Evolutionary conservation across 352 stramenopile genomes (phyloP), one percentile per base, ranked within the genome.

Genomic region (Phytophthora hybrid): DNA sequence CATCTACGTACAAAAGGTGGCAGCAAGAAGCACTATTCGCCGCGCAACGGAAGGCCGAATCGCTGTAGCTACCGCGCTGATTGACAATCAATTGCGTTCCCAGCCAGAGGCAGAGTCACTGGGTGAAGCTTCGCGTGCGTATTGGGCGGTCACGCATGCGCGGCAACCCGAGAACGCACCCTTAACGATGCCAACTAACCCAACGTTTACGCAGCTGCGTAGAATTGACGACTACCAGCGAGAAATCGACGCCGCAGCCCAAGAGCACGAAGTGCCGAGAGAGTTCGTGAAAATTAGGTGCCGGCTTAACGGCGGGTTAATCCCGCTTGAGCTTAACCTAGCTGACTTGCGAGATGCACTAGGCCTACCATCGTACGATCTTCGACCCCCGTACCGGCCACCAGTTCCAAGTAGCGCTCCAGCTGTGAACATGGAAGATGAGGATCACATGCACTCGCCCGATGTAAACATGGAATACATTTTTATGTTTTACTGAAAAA

Each of bases 1-100:
- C 18, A 57, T 57, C 26, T 65, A 65, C 10, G 29, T 57, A 41
- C 37, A 49, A 11, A 18, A 47, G 55, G 29, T 60, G 31, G 6
- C 16, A n/a, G 5, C 54, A 18, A n/a, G 7, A 31, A 57, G 13
- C 1, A 32, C 44, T 10, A 57, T 47, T 34, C 29, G 59, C 9
- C 14, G 44, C 13, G 59, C 59, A 32, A 65, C 59, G 2, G 44
- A 41, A 57, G 26, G 56, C 5, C 6, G 37, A 10, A 39, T 39
- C 21, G 44, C 26, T 47, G 41, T 44, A 1, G 46, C 59, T 47
- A 21, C 26, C 9, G 23, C 29, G 14, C 44, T 57, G 4, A 57
- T 65, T 14, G 44, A 49, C 16, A 16, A 57, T 2, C 59, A 65
- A 13, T 34, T 63, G 5, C 29, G 21, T 31, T 4, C 44, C 8